phyloP scores from a whole-genome alignment of 2,329 filamentous ascomycete genomes.

The Nothophoma quercina region DNA sequence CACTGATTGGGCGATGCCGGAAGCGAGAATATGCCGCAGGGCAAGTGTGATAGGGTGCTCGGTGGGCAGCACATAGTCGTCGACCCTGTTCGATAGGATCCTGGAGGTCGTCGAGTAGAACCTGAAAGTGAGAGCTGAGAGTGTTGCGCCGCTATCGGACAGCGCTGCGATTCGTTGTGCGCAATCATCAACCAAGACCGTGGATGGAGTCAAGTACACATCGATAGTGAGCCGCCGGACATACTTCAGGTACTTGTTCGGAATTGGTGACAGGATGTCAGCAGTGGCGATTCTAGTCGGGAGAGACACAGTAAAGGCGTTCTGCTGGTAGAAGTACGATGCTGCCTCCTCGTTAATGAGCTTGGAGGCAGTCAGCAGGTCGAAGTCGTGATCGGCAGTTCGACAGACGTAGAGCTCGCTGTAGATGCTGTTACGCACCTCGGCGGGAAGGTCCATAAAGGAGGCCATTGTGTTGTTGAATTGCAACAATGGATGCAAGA shows the following conservation, averaged over 20 bases:
- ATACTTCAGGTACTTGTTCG: background rate
- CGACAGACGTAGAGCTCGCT: conserved; percentile 10
- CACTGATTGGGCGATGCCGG: background rate
- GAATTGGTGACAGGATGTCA: background rate
- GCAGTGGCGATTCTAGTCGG: background rate
- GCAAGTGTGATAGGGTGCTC: background rate
- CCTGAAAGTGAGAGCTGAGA: background rate
- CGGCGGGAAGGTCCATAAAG: conserved; percentile 23
- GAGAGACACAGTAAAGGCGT: conserved; percentile 20
- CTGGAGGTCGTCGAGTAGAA: background rate
- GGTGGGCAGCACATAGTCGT: background rate
- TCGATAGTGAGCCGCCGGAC: background rate
- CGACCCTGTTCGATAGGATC: background rate
- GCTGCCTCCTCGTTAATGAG: conserved; percentile 27
- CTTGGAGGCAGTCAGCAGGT: conserved; percentile 25
- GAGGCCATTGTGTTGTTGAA: conserved; percentile 14
- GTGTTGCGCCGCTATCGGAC: background rate
- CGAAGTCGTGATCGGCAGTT: conserved; percentile 10
- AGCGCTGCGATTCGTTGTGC: background rate
- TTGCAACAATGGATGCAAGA: background rate
- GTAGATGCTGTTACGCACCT: conserved; percentile 32
- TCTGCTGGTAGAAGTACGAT: conserved; percentile 34
- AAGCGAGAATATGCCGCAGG: background rate
- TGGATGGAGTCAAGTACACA: background rate
- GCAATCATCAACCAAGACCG: background rate